Evolutionary conservation across 768 basidiomycete genomes (phyloP), one percentile per base, ranked within the genome.

Genomic region (Termitomyces titanicus): DNA sequence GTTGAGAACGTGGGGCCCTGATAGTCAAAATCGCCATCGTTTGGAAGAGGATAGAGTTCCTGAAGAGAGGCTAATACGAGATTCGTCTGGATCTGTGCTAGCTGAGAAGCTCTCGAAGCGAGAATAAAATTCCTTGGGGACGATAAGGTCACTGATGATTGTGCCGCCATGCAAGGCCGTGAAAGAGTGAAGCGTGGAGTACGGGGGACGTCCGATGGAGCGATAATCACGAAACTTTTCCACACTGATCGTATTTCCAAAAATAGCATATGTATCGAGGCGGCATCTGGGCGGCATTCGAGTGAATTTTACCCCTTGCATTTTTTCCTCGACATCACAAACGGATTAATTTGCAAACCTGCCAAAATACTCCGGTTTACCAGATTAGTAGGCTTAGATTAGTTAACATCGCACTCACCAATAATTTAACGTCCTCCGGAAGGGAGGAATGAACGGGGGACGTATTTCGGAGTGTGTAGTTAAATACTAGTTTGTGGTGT

Each of bases 11-110:
- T 72, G 17, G 76, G 74, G 12, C 61, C 62, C 3, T 53, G n/a
- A 57, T 64, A 37, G 17, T 33, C 50, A 44, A 35, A 22, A 55
- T 66, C 63, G 35, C 24, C 35, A 49, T 49, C 48, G 35, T 10
- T 18, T 38, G 74, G 62, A 12, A 66, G 64, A 10, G 89, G 85
- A 67, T 84, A 84, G 3, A 77, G 70, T 22, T 75, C 68, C 40
- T 80, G 72, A 52, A 98, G 81, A 3, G 80, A 74, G 47, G 80
- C 81, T 51, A 85, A 75, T 40, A 94, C 93, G 52, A 83, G 80
- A 65, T 92, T 84, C 17, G 95, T 93, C 70, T 98, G 96, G 62
- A 92, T 80, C 70, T 91, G 84, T 5, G 96, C 95, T 10, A 98
- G 85, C 64, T 92, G 83, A 3, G 92, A 94, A 39, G 83, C 83